Base-by-base conservation (phyloP, 2,329 filamentous ascomycete genomes). In the Fusarium mexicanum region DNA sequence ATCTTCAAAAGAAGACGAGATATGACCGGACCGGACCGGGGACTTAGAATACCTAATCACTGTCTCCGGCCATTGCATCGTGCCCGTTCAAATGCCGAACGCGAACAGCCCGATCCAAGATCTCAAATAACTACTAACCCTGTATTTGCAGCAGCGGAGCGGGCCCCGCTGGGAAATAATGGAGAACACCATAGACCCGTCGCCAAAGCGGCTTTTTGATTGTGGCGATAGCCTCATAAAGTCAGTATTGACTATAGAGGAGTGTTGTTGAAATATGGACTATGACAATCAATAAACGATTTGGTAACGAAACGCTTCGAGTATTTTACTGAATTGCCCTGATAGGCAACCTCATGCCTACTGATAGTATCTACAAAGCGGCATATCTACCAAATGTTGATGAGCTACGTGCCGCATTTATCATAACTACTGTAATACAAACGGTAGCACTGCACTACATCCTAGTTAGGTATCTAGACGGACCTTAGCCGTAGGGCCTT, bases 211-310 rank as follows among this genome's bases (percentile, higher is more conserved):
- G 68, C 40, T 35, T 33, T 51, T 44, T 29, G 14, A 38, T 44
- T 41, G n/a, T 71, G 54, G 65, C 53, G 71, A 78, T 78, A 47
- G 65, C 76, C 71, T 78, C 76, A 72, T 46, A 13, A 12, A 20
- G 29, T 17, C 5, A 38, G 10, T 17, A 12, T 26, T 14, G 7
- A 26, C 9, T 26, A 18, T 29, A n/a, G 11, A 18, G 22, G 35
- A 31, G 31, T 26, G 29, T 35, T n/a, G 26, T 8, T 38, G 33
- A 14, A 41, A n/a, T 18, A 20, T 31, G 40, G 24, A 43, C 35
- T 22, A 35, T 20, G 24, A 6, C 16, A 26, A 29, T 18, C 4
- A 20, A 37, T 14, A 10, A 20, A 10, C 13, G 8, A 37, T 12
- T n/a, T 18, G 35, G 12, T 11, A n/a, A 29, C 7, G 17, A 41